Conservation (phyloP, 2,329 filamentous ascomycete genomes). For the Orbilia ellipsospora region DNA sequence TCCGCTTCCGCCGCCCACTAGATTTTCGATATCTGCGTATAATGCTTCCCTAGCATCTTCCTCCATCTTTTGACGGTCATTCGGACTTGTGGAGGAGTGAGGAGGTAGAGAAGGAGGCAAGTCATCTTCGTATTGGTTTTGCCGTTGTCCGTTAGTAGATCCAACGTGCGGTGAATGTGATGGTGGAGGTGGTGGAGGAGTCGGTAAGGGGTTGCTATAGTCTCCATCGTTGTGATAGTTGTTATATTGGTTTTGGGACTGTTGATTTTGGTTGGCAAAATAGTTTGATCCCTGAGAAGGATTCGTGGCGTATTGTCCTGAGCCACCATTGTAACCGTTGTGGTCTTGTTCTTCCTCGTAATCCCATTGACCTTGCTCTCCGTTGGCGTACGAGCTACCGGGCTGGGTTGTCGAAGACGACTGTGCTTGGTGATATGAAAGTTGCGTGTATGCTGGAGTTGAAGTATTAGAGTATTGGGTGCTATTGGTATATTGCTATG, state of each 20-base stretch:
- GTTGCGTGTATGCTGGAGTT: conserved; percentile 38
- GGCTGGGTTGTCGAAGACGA: conserved; percentile 15
- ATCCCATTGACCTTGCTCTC: conserved; percentile 43
- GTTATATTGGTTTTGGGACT: conserved; percentile 34
- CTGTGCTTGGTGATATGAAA: conserved; percentile 34
- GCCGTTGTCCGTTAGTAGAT: conserved; percentile 29
- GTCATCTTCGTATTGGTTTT: conserved; percentile 36
- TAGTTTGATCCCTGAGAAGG: conserved; percentile 42
- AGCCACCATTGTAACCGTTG: conserved; percentile 23
- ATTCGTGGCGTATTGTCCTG: conserved; percentile 31
- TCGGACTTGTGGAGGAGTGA: conserved; percentile 19
- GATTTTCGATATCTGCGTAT: conserved; percentile 52
- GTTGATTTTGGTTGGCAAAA: conserved; percentile 30
- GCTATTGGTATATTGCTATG: conserved; percentile 14
- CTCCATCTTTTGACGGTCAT: conserved; percentile 40
- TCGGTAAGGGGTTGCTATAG: conserved; percentile 57
- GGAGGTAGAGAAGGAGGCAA: conserved; percentile 34
- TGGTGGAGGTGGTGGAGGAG: conserved; percentile 60
- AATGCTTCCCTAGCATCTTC: conserved; percentile 46
- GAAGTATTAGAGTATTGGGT: conserved; percentile 26
- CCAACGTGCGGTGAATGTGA: conserved; percentile 58
- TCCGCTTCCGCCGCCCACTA: conserved; percentile 21
- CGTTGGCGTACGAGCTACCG: conserved; percentile 24
- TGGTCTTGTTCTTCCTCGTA: conserved; percentile 43
- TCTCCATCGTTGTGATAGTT: conserved; percentile 45